These are phyloP conservation scores for Beta corolliflora DNA, from an alignment of 179 eudicot species.

Conservation along the genomic window DNA sequence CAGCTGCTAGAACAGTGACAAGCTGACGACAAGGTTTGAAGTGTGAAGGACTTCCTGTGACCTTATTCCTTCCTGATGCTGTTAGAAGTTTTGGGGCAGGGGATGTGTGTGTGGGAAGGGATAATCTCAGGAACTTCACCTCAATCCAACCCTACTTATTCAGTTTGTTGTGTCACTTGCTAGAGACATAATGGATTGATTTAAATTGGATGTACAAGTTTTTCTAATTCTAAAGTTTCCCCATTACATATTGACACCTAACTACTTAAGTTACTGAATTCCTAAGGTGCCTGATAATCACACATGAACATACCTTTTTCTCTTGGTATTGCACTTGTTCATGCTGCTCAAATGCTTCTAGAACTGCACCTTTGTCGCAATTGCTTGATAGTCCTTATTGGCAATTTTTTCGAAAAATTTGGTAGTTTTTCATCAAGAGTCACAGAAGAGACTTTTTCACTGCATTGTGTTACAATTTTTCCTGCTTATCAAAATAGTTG, in stretches of 20 bases:
- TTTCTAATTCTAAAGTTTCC: not conserved
- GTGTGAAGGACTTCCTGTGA: not conserved
- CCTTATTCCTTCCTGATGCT: not conserved
- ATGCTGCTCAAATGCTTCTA: conserved; percentile 1
- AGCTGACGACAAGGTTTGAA: not conserved
- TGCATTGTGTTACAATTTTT: not conserved
- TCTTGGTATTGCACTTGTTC: not conserved
- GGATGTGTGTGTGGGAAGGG: not conserved
- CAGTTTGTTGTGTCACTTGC: not conserved
- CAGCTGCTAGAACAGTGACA: not conserved
- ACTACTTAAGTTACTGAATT: not conserved
- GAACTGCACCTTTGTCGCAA: not conserved
- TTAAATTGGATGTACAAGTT: not conserved
- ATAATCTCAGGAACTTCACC: not conserved
- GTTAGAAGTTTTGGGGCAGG: not conserved
- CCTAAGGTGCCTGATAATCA: not conserved
- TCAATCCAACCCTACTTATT: not conserved
- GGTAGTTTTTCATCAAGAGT: not conserved
- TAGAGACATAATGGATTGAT: not conserved
- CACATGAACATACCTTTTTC: not conserved
- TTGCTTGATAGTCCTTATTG: not conserved
- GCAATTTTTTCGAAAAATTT: not conserved
- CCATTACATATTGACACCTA: not conserved
- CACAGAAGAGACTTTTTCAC: not conserved
- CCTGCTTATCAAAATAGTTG: not conserved